phyloP scores from a whole-genome alignment of 208 protist species.

The Trypanosoma melophagium region DNA sequence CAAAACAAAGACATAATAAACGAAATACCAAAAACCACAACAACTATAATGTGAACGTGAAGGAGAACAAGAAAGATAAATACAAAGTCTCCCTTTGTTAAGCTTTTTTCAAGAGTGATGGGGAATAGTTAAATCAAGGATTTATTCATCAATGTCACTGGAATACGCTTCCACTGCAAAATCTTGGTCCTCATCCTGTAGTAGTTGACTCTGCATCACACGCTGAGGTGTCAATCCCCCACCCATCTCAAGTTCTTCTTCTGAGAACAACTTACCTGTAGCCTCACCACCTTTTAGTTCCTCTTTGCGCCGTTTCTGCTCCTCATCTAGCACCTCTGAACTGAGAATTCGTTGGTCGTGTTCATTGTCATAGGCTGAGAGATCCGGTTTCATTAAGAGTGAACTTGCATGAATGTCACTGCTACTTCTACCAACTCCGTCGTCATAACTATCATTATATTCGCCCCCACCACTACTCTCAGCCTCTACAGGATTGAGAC shows the following conservation, averaged over 20 bases:
- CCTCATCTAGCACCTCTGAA: constrained; percentile 44
- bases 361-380: constrained; percentile 70
- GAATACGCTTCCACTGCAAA: constrained; percentile 30
- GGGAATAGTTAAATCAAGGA: too few relatives aligned
- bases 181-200: constrained; percentile 31
- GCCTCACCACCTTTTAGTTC: constrained; percentile 15
- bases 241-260: constrained; percentile 20
- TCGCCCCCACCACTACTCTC: background rate
- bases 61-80: too few relatives aligned
- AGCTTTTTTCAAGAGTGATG: too few relatives aligned
- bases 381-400: constrained; percentile 54
- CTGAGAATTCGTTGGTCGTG: constrained; percentile 68
- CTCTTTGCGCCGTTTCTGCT: constrained; percentile 22
- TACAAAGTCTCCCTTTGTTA: too few relatives aligned
- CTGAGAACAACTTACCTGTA: constrained; percentile 20
- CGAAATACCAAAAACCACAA: too few relatives aligned
- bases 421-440: background rate
- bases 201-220: constrained; percentile 29
- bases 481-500: constrained; percentile 30
- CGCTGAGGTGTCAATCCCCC: constrained; percentile 12
- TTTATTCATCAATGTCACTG: constrained; percentile 16
- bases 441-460: background rate
- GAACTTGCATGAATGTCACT: constrained; percentile 16
- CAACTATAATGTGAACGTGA: too few relatives aligned
- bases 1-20: too few relatives aligned